Conservation (phyloP, 371 early-diverging fungal genomes). For the Rhizopus microsporus region DNA sequence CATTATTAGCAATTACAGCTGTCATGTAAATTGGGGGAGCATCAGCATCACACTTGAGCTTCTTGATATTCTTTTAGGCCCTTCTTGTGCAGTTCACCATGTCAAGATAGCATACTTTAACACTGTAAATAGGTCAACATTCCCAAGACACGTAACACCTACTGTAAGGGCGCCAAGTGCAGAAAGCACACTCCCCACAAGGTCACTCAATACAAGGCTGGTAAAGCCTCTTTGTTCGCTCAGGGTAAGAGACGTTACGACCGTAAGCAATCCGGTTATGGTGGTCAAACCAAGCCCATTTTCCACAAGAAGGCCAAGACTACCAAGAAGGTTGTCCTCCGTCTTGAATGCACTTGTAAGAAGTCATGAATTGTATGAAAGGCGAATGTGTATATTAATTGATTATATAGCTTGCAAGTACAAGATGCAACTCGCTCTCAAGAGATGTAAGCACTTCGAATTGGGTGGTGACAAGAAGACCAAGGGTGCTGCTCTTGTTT, state of each 20-base stretch:
- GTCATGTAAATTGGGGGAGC: too few species aligned
- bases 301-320: conserved; percentile 97
- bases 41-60: too few species aligned
- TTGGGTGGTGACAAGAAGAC: conserved; percentile 99
- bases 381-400: neutral
- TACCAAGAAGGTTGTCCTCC: conserved; percentile 99
- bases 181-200: conserved; percentile 98
- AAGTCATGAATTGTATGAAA: neutral
- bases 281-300: conserved; percentile 99
- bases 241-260: conserved; percentile 83
- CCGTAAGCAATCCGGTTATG: conserved; percentile 92
- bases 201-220: conserved; percentile 99
- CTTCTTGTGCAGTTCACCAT: too few species aligned
- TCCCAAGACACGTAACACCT: conserved; percentile 96
- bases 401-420: conserved; percentile 82
- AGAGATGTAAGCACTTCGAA: conserved; percentile 99
- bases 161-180: conserved; percentile 96
- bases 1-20: too few species aligned
- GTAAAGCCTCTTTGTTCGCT: conserved; percentile 97
- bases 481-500: conserved; percentile 77
- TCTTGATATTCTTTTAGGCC: too few species aligned
- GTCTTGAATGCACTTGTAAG: conserved; percentile 92
- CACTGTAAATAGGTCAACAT: conserved; percentile 79
- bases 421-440: conserved; percentile 93
- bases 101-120: too few species aligned